Evolutionary conservation across 768 basidiomycete species (phyloP).

Genomic region (Tylopilus balloui): DNA sequence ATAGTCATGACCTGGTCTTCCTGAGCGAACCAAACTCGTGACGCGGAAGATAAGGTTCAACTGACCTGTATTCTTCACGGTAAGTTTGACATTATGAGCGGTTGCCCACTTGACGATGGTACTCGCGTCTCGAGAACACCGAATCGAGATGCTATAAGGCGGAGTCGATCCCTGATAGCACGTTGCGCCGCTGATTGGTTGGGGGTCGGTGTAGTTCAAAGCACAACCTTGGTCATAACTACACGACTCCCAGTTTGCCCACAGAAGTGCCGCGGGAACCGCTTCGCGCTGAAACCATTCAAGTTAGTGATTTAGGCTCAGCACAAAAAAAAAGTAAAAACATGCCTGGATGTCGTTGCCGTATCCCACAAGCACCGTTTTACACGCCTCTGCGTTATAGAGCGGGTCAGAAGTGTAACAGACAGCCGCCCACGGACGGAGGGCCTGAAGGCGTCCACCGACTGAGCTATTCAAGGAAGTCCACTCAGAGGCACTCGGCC

Average conservation of each 20-base stretch:
- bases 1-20: constrained; percentile 18
- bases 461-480: constrained; percentile 13
- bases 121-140: constrained; percentile 20
- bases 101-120: constrained; percentile 18
- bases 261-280: constrained; percentile 17
- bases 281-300: constrained; percentile 19
- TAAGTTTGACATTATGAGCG: constrained; percentile 17
- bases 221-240: constrained; percentile 14
- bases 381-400: constrained; percentile 14
- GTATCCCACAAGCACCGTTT: constrained; percentile 12
- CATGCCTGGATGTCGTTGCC: constrained; percentile 15
- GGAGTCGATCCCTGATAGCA: constrained; percentile 22
- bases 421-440: constrained; percentile 22
- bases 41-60: background rate
- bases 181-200: constrained; percentile 2
- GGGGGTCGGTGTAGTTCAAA: constrained; percentile 17
- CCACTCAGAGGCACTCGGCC: constrained; percentile 12
- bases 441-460: constrained; percentile 15
- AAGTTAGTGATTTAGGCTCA: no score
- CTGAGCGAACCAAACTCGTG: background rate
- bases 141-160: constrained; percentile 19
- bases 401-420: constrained; percentile 20
- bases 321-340: no score
- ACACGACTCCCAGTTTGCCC: constrained; percentile 24
- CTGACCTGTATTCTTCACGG: constrained; percentile 14